A percentile compares a stretch with the other conserved stretches of the same genome.
phyloP scores from a whole-genome alignment of 495 filamentous ascomycete genomes.

The Collariella sp. region DNA sequence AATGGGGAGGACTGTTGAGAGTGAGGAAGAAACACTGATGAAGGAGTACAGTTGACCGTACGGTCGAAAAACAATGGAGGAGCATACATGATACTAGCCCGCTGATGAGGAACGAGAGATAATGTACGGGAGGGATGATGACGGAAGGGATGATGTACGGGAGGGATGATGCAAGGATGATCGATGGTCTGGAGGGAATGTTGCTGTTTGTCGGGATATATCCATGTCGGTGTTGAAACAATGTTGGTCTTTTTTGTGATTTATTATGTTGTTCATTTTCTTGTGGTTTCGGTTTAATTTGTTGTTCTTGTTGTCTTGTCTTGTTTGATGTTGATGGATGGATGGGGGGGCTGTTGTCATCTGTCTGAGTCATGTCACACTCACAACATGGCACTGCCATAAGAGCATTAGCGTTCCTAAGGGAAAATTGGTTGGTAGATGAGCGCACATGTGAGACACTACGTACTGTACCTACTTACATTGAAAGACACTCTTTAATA shows the following conservation, averaged over 20 bases:
- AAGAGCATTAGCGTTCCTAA: no score
- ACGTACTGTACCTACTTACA: background rate
- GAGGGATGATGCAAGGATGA: background rate
- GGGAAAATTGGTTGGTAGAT: no score
- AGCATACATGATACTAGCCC: no score
- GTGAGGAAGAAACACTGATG: no score
- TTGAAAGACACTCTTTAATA: constrained; percentile 6
- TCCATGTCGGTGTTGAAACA: no score
- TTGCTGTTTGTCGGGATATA: background rate
- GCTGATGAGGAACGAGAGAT: background rate
- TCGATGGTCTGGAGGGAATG: background rate
- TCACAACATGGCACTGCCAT: background rate
- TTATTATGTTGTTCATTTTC: no score
- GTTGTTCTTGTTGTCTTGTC: background rate
- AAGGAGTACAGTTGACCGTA: background rate
- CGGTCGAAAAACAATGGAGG: background rate
- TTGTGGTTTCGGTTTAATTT: background rate
- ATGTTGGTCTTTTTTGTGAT: no score
- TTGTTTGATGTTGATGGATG: background rate
- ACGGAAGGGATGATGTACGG: background rate
- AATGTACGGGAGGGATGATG: background rate
- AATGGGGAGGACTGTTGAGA: no score
- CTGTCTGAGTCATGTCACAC: background rate
- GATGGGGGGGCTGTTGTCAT: background rate
- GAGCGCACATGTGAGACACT: no score